Evolutionary conservation across 2,329 filamentous ascomycete genomes (phyloP).

Genomic region (Fusarium liriodendri): DNA sequence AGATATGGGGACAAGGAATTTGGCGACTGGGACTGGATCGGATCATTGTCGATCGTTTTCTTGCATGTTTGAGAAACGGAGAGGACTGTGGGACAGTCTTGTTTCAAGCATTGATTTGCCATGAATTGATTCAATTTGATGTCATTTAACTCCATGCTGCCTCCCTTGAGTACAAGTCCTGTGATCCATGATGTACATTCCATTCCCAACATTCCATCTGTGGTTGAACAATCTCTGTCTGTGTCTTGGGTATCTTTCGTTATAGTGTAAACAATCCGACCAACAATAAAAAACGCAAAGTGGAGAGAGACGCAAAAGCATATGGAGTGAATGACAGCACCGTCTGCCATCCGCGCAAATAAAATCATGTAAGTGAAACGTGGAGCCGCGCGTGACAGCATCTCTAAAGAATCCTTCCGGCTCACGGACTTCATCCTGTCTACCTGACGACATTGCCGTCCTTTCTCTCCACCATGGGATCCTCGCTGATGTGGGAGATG

Average conservation of each 20-base stretch:
- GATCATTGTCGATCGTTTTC: not conserved
- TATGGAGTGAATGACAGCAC: not conserved
- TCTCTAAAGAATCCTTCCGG: constrained; percentile 10
- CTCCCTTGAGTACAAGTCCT: constrained; percentile 11
- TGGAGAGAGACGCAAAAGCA: not conserved
- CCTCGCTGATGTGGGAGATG: constrained; percentile 3
- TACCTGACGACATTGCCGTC: not conserved
- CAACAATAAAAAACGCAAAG: not conserved
- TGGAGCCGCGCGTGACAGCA: constrained; percentile 12
- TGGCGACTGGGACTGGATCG: not conserved
- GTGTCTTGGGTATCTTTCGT: not conserved
- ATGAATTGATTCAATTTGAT: constrained; percentile 4
- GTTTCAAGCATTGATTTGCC: not conserved
- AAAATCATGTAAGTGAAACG: constrained; percentile 31
- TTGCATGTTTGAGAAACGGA: not conserved
- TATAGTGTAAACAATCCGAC: not conserved
- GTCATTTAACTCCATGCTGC: constrained; percentile 18
- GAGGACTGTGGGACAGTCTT: not conserved
- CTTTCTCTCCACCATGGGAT: not conserved
- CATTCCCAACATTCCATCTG: constrained; percentile 17
- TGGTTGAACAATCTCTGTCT: not conserved
- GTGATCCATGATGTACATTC: not conserved
- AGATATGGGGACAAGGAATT: not conserved
- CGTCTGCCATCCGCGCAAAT: constrained; percentile 8
- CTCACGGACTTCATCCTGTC: constrained; percentile 10